Base-by-base conservation (phyloP, 805 yeast species). In the Wickerhamomyces hampshirensis region DNA sequence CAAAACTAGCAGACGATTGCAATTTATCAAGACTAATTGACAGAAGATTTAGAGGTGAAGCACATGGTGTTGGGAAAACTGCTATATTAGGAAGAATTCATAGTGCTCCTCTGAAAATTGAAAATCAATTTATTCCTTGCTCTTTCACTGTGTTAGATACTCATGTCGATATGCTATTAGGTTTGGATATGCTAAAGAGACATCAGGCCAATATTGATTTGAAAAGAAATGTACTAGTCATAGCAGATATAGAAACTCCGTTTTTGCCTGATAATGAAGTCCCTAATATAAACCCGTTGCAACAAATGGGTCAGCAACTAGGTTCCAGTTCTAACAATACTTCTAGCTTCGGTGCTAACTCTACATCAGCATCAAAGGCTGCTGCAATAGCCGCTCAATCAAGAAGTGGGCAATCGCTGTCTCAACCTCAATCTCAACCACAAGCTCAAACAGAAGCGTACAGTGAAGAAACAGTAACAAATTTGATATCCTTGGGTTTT, bases 141-240 rank as follows among this genome's bases (percentile, higher is more conserved):
- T 69, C 80, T 32, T 79, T 84, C 50, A 75, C 80, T 1, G 84
- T 84, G 3, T 53, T 91, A 34, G 94, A 91, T 42, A 71, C 83
- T 1, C 66, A 65, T 7, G 80, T 79, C 16, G 95, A 87, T 46
- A 66, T 89, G 46, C 63, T 93, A 28, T 68, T 93, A 23, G 99
- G 99, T 0, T 66, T 93, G 35, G 98, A 93, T 58, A 74, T 91
- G 95, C 69, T 93, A 51, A 80, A 82, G 59, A 77, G 96, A 46
- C 91, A 88, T 58, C 88, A 80, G 54, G 95, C 95, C 33, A 63
- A 69, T 26, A 77, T 93, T 34, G 96, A 93, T 57, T 67, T 93
- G 47, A 71, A 71, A 30, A 66, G 66, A 31, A 80, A 84, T 52
- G 71, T 69, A 8, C 68, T 93, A 37, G 68, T 72, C 3, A 75